Conservation (phyloP, 176 grass and related monocot species). For the Oryza meridionalis region DNA sequence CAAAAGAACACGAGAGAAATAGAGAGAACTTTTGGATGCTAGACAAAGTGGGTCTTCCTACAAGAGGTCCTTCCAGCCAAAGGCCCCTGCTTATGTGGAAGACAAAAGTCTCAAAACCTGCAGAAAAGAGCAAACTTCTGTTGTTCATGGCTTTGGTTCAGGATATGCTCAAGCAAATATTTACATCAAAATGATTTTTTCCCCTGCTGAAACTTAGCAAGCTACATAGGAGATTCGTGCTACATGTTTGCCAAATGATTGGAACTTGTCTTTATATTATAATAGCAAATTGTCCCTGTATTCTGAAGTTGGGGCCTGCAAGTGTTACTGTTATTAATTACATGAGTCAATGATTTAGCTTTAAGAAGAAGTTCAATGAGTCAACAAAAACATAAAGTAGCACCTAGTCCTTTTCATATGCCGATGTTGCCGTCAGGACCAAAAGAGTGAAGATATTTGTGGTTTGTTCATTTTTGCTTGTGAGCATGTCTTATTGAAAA, state of each 20-base stretch:
- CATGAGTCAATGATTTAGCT: background rate
- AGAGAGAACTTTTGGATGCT: background rate
- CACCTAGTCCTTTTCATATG: conserved; percentile 12
- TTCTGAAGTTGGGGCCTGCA: background rate
- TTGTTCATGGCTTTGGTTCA: background rate
- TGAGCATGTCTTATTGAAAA: background rate
- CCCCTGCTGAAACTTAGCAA: background rate
- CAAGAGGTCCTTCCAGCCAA: background rate
- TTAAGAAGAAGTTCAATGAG: background rate
- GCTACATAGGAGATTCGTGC: background rate
- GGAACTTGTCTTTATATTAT: background rate
- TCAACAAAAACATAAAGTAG: conserved; percentile 19
- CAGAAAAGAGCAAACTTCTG: background rate
- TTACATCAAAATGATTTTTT: background rate
- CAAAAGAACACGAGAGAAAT: background rate
- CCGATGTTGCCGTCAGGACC: background rate
- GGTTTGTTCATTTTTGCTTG: conserved; percentile 3
- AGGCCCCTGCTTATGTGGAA: background rate
- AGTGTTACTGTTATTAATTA: background rate
- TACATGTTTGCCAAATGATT: background rate
- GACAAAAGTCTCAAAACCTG: conserved; percentile 38
- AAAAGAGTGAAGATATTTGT: background rate
- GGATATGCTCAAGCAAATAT: background rate
- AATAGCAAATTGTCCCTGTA: background rate
- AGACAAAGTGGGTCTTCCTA: background rate